Evolutionary conservation across 345 rosid species (phyloP).

Genomic region (Ricinus communis): DNA sequence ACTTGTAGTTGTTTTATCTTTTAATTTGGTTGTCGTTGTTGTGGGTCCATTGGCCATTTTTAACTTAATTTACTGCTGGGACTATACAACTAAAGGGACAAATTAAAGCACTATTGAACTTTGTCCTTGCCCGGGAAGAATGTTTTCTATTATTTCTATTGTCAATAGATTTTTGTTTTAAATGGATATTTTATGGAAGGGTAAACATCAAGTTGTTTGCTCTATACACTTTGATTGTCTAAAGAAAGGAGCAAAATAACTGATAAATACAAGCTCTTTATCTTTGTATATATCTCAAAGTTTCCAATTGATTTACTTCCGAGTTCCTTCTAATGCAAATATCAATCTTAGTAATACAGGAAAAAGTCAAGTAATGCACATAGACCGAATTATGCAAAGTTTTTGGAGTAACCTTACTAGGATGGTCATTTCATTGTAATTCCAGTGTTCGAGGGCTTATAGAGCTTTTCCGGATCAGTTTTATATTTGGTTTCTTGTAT

Average conservation of each 20-base stretch:
- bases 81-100: conserved; percentile 26
- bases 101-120: conserved; percentile 18
- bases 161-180: conserved; percentile 10
- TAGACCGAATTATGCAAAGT: not conserved
- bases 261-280: not conserved
- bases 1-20: not conserved
- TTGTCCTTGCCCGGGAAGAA: conserved; percentile 34
- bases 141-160: conserved; percentile 20
- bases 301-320: not conserved
- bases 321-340: conserved; percentile 5
- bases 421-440: not conserved
- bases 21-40: not conserved
- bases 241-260: not conserved
- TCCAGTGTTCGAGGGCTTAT: not conserved
- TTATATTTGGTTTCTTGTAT: too few species aligned
- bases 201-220: not conserved
- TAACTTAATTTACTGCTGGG: not conserved
- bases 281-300: not conserved
- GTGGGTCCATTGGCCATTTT: not conserved
- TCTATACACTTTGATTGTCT: not conserved
- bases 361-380: not conserved
- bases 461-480: not conserved
- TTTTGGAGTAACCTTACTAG: not conserved
- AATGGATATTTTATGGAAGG: not conserved
- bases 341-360: not conserved